These are phyloP conservation scores for Dryas drummondii DNA, from an alignment of 306 rosid genomes.

Conservation along the genomic window DNA sequence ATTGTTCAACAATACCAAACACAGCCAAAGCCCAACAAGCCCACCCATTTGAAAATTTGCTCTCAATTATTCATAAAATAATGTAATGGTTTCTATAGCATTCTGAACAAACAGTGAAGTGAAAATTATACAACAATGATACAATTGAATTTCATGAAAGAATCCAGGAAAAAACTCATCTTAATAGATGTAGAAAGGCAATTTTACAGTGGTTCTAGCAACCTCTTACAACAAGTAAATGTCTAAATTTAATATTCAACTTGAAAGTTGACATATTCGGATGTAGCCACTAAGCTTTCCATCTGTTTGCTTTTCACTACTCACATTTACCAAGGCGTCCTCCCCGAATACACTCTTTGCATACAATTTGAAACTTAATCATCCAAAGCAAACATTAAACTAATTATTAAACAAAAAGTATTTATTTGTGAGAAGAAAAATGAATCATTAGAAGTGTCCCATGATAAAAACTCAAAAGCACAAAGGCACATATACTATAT, in stretches of 20 bases:
- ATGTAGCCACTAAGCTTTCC: constrained; percentile 71
- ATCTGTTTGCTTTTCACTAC: constrained; percentile 72
- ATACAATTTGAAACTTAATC: constrained; percentile 39
- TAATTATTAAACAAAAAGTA: too few relatives aligned
- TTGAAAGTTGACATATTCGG: constrained; percentile 31
- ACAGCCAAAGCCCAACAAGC: not conserved
- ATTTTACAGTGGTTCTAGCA: not conserved
- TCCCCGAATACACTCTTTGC: constrained; percentile 82
- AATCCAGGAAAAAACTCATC: not conserved
- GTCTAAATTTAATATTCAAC: not conserved
- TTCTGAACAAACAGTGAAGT: too few relatives aligned
- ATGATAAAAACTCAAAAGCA: not conserved
- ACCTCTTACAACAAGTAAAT: not conserved
- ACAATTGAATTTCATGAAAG: not conserved
- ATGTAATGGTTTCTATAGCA: not conserved
- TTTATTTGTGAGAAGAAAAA: not conserved
- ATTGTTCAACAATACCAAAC: too few relatives aligned
- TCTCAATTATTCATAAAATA: not conserved
- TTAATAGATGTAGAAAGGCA: not conserved
- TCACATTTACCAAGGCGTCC: constrained; percentile 74
- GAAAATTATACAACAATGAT: not conserved
- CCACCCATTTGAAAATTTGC: not conserved
- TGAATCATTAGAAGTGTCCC: not conserved
- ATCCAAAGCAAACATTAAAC: not conserved
- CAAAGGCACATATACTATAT: not conserved